These are phyloP conservation scores for Phytophthora multivora DNA, from an alignment of 352 stramenopile genomes.

Conservation along the genomic window DNA sequence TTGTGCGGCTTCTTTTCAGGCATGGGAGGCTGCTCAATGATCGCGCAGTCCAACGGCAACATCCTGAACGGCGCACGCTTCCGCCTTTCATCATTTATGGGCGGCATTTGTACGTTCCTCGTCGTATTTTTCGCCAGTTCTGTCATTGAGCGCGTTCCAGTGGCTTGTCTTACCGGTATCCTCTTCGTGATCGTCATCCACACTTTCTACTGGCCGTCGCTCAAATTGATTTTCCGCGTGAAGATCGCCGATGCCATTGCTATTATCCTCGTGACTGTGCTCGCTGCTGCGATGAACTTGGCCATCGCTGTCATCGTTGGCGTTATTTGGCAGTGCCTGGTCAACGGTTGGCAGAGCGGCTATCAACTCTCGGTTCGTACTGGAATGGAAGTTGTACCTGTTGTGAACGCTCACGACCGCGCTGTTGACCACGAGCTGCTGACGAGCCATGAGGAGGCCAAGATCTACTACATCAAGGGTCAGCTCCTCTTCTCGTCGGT, in stretches of 20 bases:
- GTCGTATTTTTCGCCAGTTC: conserved; percentile 85
- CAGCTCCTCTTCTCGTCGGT: conserved; percentile 86
- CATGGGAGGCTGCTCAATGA: conserved; percentile 95
- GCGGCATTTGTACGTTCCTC: conserved; percentile 68
- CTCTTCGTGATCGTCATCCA: conserved; percentile 89
- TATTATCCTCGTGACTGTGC: conserved; percentile 86
- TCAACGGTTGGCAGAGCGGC: conserved; percentile 84
- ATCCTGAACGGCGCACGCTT: conserved; percentile 83
- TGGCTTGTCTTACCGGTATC: conserved; percentile 86
- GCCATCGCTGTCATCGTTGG: conserved; percentile 85
- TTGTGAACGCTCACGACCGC: conserved; percentile 30
- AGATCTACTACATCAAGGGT: conserved; percentile 78
- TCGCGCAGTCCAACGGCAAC: conserved; percentile 93
- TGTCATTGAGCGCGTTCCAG: conserved; percentile 85
- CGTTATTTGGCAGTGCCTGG: conserved; percentile 84
- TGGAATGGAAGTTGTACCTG: conserved; percentile 36
- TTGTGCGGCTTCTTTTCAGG: conserved; percentile 90
- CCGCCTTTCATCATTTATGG: conserved; percentile 70
- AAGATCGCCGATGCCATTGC: conserved; percentile 69
- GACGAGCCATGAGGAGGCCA: conserved; percentile 43
- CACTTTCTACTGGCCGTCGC: conserved; percentile 92
- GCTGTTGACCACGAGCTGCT: conserved; percentile 37
- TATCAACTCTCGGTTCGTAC: conserved; percentile 46
- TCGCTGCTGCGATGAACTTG: conserved; percentile 87
- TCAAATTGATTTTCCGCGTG: conserved; percentile 79